Evolutionary conservation across 2,329 filamentous ascomycete genomes (phyloP), one percentile per base, ranked within the genome.

Genomic region (Neodidymelliopsis sp.): DNA sequence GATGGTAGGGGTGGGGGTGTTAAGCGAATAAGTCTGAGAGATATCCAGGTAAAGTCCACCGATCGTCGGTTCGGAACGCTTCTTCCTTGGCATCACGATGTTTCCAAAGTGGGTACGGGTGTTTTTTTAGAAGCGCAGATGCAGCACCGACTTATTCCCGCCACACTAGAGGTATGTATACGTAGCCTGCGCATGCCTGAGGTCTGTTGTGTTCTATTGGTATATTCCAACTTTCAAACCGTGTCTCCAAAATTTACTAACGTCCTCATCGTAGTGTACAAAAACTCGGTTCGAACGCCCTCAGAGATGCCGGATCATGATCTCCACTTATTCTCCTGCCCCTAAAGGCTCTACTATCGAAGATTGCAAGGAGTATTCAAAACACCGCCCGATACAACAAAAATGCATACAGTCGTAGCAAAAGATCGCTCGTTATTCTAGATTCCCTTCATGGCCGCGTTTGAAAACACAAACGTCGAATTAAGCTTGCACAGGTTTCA

Each of bases 11-110:
- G 20, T 37, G 22, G 22, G 20, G 22, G 37, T 16, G 18, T 24
- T 15, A 29, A 19, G 24, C 22, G 15, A 9, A 37, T 10, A 16
- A 18, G 28, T 22, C 5, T 33, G 16, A 35, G 16, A 42, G 20
- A 42, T 41, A 41, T 52, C 27, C 31, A 42, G 15, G 40, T 35
- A 40, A 51, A 52, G 35, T 53, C 25, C 54, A 53, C 54, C 56
- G 53, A 63, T 61, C 53, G 54, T 46, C 44, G 35, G 28, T 42
- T n/a, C 53, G 53, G 54, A 36, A 45, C 40, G 34, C 29, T 52
- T 37, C 34, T 46, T 56, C 53, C 60, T 63, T 59, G 60, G 60
- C 58, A 61, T 57, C 52, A 61, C 52, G 33, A 50, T 43, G 40
- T 40, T 15, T 18, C 20, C 34, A 16, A 43, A 40, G 53, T 58